Evolutionary conservation across 371 early-diverging fungal genomes (phyloP).

Genomic region (Apophysomyces sp.): DNA sequence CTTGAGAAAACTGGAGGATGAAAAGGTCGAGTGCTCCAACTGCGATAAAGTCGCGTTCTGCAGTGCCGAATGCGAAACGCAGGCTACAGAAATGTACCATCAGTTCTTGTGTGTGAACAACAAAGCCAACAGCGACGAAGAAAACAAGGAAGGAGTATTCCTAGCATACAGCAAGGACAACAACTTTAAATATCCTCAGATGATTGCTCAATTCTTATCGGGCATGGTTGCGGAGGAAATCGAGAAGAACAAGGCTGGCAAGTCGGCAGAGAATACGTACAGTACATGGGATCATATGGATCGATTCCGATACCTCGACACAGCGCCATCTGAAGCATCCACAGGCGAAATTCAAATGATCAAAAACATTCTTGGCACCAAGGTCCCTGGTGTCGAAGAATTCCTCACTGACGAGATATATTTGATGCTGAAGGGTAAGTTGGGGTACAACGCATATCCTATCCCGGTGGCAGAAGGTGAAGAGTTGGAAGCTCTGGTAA

Average conservation of each 20-base stretch:
- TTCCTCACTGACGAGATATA: conserved; percentile 84
- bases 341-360: conserved; percentile 57
- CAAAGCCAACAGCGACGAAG: conserved; percentile 23
- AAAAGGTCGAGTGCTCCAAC: conserved; percentile 43
- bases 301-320: conserved; percentile 63
- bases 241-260: conserved; percentile 44
- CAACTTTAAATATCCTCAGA: conserved; percentile 61
- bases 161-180: conserved; percentile 41
- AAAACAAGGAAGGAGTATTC: conserved; percentile 32
- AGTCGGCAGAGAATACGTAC: conserved; percentile 50
- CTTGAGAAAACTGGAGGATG: conserved; percentile 48
- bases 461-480: conserved; percentile 35
- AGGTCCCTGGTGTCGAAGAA: conserved; percentile 79
- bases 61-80: conserved; percentile 56
- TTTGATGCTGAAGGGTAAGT: conserved; percentile 74
- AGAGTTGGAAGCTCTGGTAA: conserved; percentile 25
- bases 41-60: conserved; percentile 69
- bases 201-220: conserved; percentile 77
- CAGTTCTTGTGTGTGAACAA: conserved; percentile 63
- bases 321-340: conserved; percentile 52
- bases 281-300: conserved; percentile 83
- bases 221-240: conserved; percentile 75
- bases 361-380: conserved; percentile 58
- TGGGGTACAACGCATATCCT: conserved; percentile 78
- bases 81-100: conserved; percentile 63